Base-by-base conservation (phyloP, 2,329 filamentous ascomycete species). In the Colletotrichum sp. region DNA sequence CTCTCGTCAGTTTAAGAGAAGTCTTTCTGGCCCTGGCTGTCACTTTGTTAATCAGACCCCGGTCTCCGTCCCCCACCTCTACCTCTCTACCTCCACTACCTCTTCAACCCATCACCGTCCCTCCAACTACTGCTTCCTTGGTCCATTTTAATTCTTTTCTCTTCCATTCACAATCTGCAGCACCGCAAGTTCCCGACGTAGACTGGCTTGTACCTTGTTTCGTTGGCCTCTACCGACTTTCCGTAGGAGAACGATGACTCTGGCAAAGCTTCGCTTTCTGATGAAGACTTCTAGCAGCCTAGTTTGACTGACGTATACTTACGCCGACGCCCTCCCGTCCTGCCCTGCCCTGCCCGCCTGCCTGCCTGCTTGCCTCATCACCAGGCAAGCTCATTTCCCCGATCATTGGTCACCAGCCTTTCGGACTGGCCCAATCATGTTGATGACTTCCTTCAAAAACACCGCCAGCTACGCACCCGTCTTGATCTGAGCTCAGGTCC, bases 341-440 rank as follows among this genome's bases (percentile, higher is more conserved):
- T 81, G 30, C 59, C 59, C 78, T 78, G 81, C 79, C 79, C 77
- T 77, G 77, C 59, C 78, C 79, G 77, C 75, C 71, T 66, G 32
- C 49, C 36, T 36, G 66, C 70, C 49, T 66, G 49, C 66, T 57
- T 74, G 60, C 70, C 39, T 77, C 72, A 69, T 34, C 73, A 70
- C 66, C 39, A 44, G 78, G 79, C 74, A 78, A 80, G 74, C 79
- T 79, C 79, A 79, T 77, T 80, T 78, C 76, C 76, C 77, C 81
- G 72, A 85, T 84, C 83, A 86, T 88, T 88, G 86, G 87, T 84
- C 83, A 81, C 81, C 79, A 75, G 77, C 78, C 77, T 79, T 81
- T 55, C 77, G 77, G 77, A 77, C 80, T 78, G 80, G 79, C 79
- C 87, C 87, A 88, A 88, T 88, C 86, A 88, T 85, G 83, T 86